Evolutionary conservation across 2,329 filamentous ascomycete genomes (phyloP), one percentile per base, ranked within the genome.

Genomic region (Sporothrix dimorphospora): DNA sequence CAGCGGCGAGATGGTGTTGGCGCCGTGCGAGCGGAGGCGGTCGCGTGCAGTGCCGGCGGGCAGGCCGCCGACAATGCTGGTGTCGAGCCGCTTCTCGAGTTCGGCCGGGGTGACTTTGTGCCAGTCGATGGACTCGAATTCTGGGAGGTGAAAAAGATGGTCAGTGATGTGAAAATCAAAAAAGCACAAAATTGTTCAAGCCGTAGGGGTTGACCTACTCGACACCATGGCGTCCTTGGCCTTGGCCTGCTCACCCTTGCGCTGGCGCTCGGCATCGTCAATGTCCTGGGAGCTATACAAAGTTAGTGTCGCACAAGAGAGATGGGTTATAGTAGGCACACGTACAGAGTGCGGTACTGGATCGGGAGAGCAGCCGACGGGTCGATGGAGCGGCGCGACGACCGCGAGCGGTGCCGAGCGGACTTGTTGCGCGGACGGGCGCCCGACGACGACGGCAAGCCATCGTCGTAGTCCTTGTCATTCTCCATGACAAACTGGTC

Each of bases 91-190:
- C 30, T 83, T 83, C 72, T 86, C 84, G 21, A 92, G 82, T 71
- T 91, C 88, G 8, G 87, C 82, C 11, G 84, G 77, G 0, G 87
- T 79, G 14, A 92, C 81, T 0, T 82, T 88, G 79, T 94, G 91
- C 89, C 91, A 92, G 76, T 92, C 89, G 67, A 93, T 83, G 73
- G 85, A 84, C 67, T 85, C 87, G 70, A 91, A 85, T 74, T 90
- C 88, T 89, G n/a, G 7, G 47, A 38, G 40, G 45, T 0, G n/a
- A 19, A 40, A 12, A 2, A 11, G 8, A 3, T 24, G 4, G 16
- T 61, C 34, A 61, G 30, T 40, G 55, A 40, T 2, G 6, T 3
- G 2, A 4, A 21, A 4, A 12, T 2, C n/a, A n/a, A 2, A 5
- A 7, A n/a, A 4, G 30, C 30, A 61, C 55, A 61, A 11, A 21